Evolutionary conservation across 1,139 yeast genomes (phyloP).

Genomic region (Suhomyces coccinellae): DNA sequence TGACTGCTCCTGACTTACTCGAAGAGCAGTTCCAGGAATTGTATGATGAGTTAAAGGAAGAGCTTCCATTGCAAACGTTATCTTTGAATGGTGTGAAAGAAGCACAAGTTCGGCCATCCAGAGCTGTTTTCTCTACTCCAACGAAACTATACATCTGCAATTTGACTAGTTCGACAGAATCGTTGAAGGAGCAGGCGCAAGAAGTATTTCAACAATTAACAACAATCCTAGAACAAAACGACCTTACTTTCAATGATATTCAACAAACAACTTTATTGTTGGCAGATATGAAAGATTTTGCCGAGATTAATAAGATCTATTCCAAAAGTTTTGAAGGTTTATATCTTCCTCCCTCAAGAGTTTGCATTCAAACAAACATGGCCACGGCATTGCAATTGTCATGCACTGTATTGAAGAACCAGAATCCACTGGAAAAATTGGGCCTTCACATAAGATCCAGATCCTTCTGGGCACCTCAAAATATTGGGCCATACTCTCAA

Average conservation of each 20-base stretch:
- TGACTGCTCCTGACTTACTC: constrained; percentile 46
- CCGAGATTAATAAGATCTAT: constrained; percentile 60
- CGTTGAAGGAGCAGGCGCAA: constrained; percentile 44
- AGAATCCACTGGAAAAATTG: constrained; percentile 32
- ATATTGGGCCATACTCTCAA: constrained; percentile 96
- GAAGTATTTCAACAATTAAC: constrained; percentile 50
- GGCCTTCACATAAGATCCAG: constrained; percentile 91
- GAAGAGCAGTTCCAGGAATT: constrained; percentile 49
- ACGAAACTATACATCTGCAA: constrained; percentile 53
- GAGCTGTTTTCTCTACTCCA: constrained; percentile 5
- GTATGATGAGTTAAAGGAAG: constrained; percentile 13
- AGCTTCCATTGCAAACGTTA: not conserved
- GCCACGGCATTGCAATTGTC: constrained; percentile 57
- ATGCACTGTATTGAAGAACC: constrained; percentile 43
- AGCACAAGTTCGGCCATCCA: not conserved
- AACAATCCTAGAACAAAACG: constrained; percentile 26
- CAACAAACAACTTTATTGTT: constrained; percentile 63
- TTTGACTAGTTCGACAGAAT: constrained; percentile 30
- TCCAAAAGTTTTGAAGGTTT: constrained; percentile 52
- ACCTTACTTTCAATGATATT: constrained; percentile 39
- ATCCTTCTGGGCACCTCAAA: constrained; percentile 98
- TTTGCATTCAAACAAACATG: constrained; percentile 68
- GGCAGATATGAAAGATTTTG: constrained; percentile 63
- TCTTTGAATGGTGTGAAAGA: not conserved
- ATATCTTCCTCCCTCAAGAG: constrained; percentile 80